Evolutionary conservation across 2,329 filamentous ascomycete species (phyloP), one percentile per base, ranked within the genome.

Genomic region (Cyphellophora attinorum): DNA sequence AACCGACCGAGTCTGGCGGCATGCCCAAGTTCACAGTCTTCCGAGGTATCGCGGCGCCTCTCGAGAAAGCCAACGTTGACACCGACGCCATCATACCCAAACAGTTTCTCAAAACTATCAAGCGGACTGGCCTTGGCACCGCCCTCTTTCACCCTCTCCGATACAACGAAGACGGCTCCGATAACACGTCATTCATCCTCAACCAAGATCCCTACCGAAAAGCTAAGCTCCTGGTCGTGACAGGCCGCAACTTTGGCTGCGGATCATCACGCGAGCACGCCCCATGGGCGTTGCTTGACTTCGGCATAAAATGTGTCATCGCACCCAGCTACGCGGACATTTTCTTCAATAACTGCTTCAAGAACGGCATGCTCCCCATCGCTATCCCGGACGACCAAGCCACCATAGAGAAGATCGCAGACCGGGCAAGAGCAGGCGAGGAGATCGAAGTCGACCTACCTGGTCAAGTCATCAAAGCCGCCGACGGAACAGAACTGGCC

Each of bases 341-440:
- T 60, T 95, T 95, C 76, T 93, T 89, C 76, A 95, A 94, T 76
- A 98, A 98, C 70, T 91, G 83, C n/a, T 96, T 95, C 75, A 96
- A 98, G 74, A 98, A 98, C 67, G 89, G 89, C 66, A 96, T 96
- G 91, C 69, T 96, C 44, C 88, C 89, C 31, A 76, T 96, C 41
- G 64, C 71, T 39, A 81, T 96, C 54, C 65, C 71, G 19, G 76
- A 89, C 57, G 62, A 76, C 46, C 25, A 39, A 29, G 67, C 62
- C 2, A 69, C 74, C 19, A 65, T 95, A 3, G 70, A 81, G 28
- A 70, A 69, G 42, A 78, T 96, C 45, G 79, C 82, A 23, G 74
- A 68, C 16, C 84, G 93, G 60, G 88, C 88, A 19, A 70, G 70
- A 23, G 81, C 83, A 3, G 85, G 85, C 38, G 73, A 73, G 39